Percentiles rank a stretch among this genome's conserved stretches.
Evolutionary conservation across 352 stramenopile species (phyloP).

Genomic region (Peronospora belbahrii): DNA sequence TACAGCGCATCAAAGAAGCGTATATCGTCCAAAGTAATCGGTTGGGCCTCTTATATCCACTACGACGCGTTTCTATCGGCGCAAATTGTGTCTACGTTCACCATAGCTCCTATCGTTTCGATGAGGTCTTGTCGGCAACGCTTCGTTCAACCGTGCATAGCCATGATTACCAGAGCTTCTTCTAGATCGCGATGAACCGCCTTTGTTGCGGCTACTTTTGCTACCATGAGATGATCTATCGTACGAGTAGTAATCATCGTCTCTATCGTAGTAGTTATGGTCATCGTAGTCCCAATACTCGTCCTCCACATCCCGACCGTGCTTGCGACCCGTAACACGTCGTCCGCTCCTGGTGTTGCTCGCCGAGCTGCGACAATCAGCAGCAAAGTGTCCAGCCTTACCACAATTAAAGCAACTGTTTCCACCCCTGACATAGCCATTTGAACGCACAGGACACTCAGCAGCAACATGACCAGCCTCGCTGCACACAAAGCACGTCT

Average conservation of each 20-base stretch:
- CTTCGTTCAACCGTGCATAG: constrained; percentile 27
- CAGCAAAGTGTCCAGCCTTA: constrained; percentile 40
- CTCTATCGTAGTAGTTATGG: constrained; percentile 29
- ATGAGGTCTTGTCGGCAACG: constrained; percentile 27
- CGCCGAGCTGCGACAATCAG: constrained; percentile 27
- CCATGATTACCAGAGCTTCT: constrained; percentile 19
- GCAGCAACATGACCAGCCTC: constrained; percentile 61
- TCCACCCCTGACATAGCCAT: constrained; percentile 29
- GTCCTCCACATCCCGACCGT: constrained; percentile 35
- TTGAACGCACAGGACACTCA: constrained; percentile 44
- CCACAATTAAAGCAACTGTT: constrained; percentile 50
- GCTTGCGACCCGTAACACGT: constrained; percentile 36
- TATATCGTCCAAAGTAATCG: background rate
- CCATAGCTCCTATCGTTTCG: constrained; percentile 19
- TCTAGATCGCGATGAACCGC: constrained; percentile 15
- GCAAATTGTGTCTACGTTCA: constrained; percentile 19
- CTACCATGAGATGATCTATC: constrained; percentile 20
- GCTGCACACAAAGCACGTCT: constrained; percentile 73
- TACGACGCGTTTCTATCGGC: constrained; percentile 15
- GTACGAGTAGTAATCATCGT: constrained; percentile 31
- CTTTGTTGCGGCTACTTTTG: constrained; percentile 15
- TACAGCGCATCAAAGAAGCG: constrained; percentile 5
- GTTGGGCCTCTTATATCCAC: background rate
- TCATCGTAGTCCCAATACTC: constrained; percentile 39
- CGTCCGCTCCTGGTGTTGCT: constrained; percentile 16